Evolutionary conservation across 176 grass and related monocot genomes (phyloP).

Genomic region (Carex cristatella): DNA sequence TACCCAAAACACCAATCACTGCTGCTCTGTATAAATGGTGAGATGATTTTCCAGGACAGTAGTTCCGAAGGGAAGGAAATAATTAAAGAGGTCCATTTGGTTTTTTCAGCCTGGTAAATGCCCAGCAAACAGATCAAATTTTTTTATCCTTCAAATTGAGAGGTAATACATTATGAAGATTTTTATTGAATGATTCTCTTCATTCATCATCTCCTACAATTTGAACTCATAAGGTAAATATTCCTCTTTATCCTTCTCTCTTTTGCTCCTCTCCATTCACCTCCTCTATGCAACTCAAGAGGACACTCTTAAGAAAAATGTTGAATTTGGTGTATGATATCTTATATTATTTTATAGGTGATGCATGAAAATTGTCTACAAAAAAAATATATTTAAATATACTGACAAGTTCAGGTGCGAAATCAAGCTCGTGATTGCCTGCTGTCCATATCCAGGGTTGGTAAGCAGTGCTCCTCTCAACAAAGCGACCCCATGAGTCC

Average conservation of each 20-base stretch:
- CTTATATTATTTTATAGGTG: too few relatives aligned
- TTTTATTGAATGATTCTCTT: too few relatives aligned
- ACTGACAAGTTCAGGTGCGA: conserved; percentile 70
- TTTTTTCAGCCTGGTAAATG: too few relatives aligned
- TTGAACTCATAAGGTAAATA: too few relatives aligned
- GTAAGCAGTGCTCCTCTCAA: conserved; percentile 79
- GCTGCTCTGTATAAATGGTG: background rate
- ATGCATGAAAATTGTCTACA: conserved; percentile 3
- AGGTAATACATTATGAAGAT: too few relatives aligned
- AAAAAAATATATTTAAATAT: conserved; percentile 2
- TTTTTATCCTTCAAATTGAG: too few relatives aligned
- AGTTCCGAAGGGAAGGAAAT: background rate
- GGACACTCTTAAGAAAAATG: background rate
- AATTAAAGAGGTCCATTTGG: too few relatives aligned
- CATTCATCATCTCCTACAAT: too few relatives aligned
- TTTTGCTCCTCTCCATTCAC: too few relatives aligned
- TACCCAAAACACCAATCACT: background rate
- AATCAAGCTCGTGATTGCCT: conserved; percentile 94
- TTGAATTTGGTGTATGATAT: background rate
- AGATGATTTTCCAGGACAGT: background rate
- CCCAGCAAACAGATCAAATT: too few relatives aligned
- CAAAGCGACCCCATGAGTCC: conserved; percentile 92
- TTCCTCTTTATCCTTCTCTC: too few relatives aligned
- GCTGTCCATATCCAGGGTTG: conserved; percentile 97
- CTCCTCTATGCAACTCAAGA: too few relatives aligned